Conservation (phyloP, 2,329 filamentous ascomycete species). For the Neoscytalidium dimidiatum region DNA sequence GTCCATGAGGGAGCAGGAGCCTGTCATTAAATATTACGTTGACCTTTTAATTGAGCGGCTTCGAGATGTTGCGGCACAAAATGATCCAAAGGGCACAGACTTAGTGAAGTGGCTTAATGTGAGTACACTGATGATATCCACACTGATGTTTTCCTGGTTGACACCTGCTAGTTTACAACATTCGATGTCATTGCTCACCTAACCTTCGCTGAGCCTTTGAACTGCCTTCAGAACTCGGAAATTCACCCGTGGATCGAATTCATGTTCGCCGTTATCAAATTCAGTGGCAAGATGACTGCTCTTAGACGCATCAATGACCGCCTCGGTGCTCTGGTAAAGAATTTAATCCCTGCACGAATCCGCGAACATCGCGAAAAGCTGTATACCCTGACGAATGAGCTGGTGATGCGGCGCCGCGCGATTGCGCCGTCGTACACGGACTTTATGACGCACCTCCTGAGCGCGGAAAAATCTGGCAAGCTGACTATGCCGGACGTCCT, state of each 20-base stretch:
- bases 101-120: slow-evolving; percentile 5
- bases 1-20: slow-evolving; percentile 32
- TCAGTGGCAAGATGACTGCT: neutral
- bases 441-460: slow-evolving; percentile 5
- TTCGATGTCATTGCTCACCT: slow-evolving; percentile 33
- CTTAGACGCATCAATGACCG: neutral
- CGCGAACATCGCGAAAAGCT: neutral
- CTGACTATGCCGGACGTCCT: neutral
- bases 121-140: neutral
- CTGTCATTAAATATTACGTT: slow-evolving; percentile 34
- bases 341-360: neutral
- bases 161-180: slow-evolving; percentile 23
- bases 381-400: slow-evolving; percentile 8
- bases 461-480: neutral
- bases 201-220: slow-evolving; percentile 32
- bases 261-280: slow-evolving; percentile 7
- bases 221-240: slow-evolving; percentile 25
- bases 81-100: neutral
- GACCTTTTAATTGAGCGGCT: slow-evolving; percentile 28
- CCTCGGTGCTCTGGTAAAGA: neutral
- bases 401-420: slow-evolving; percentile 7
- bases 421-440: slow-evolving; percentile 1
- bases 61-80: neutral
- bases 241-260: slow-evolving; percentile 34
- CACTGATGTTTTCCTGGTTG: neutral